These are phyloP conservation scores for Aphanomyces astaci DNA, from an alignment of 352 stramenopile genomes.

Conservation along the genomic window DNA sequence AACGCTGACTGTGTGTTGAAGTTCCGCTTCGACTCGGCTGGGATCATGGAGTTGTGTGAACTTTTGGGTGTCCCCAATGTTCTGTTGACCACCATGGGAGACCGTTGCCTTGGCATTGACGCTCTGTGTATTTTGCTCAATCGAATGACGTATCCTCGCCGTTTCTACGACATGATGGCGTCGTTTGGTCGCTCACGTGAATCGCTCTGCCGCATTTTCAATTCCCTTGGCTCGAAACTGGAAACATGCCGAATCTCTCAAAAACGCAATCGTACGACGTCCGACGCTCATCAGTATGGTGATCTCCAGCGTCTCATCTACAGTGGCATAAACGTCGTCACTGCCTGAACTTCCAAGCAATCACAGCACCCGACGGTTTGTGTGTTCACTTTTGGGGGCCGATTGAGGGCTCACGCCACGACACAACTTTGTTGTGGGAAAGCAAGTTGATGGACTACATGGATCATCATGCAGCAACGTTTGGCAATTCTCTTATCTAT, in stretches of 20 bases:
- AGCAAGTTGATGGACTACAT: neutral
- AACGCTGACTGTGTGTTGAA: neutral
- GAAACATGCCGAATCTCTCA: neutral
- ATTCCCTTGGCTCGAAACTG: neutral
- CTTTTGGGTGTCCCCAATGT: neutral
- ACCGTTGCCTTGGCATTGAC: neutral
- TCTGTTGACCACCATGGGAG: neutral
- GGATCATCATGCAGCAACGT: neutral
- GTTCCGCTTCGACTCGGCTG: neutral
- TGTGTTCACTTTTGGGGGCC: slow-evolving; percentile 2
- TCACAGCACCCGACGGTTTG: neutral
- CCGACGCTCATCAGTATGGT: neutral
- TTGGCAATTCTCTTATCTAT: neutral
- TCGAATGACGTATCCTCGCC: neutral
- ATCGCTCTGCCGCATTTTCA: neutral
- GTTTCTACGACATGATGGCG: neutral
- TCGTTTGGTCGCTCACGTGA: neutral
- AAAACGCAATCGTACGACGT: neutral
- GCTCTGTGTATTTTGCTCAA: neutral
- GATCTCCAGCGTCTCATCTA: neutral
- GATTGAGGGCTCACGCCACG: neutral
- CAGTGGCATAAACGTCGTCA: neutral
- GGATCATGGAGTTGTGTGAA: neutral
- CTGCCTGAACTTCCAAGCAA: neutral
- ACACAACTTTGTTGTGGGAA: neutral